Base-by-base conservation (phyloP, 768 basidiomycete species). In the Amanita muscaria region DNA sequence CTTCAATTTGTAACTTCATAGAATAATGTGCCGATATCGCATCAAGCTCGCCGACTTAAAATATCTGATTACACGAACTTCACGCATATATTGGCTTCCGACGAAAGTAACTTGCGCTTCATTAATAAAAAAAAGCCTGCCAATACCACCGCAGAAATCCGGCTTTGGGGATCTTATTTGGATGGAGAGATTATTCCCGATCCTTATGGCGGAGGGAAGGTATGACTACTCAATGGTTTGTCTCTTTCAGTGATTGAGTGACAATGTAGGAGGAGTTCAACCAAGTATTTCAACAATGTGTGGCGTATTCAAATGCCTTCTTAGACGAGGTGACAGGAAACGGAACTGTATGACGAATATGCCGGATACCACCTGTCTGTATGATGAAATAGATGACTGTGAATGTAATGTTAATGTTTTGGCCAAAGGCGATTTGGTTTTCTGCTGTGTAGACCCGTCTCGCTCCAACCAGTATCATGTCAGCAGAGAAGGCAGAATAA, bases 31-130 rank as follows among this genome's bases (percentile, higher is more conserved):
- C 79, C 83, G 1, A 88, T 93, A 46, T 59, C 72, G 21, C 79
- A 83, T 53, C 59, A 60, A 15, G 85, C 84, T 7, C 78, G 85
- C 15, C 77, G 81, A 59, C 71, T 88, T n/a, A 47, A n/a, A n/a
- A n/a, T n/a, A n/a, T n/a, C 69, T 1, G 92, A 96, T 63, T 94
- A 89, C 58, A 67, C 61, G 14, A 59, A 60, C 12, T 94, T 89
- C 61, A 80, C 86, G 42, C 80, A 93, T 54, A 90, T 97, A 53
- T 70, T 97, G 10, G 88, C 90, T 6, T 78, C 90, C 32, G 92
- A 94, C 57, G 73, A 74, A 46, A 78, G 68, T 55, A 93, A 93
- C 62, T 68, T 87, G 50, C 72, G 72, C 27, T 68, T 76, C 48
- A 66, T 91, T 34, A 53, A 76, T 34, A 68, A 70, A 41, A 69